Evolutionary conservation across 176 grass and related monocot species (phyloP).

Genomic region (Lolium rigidum): DNA sequence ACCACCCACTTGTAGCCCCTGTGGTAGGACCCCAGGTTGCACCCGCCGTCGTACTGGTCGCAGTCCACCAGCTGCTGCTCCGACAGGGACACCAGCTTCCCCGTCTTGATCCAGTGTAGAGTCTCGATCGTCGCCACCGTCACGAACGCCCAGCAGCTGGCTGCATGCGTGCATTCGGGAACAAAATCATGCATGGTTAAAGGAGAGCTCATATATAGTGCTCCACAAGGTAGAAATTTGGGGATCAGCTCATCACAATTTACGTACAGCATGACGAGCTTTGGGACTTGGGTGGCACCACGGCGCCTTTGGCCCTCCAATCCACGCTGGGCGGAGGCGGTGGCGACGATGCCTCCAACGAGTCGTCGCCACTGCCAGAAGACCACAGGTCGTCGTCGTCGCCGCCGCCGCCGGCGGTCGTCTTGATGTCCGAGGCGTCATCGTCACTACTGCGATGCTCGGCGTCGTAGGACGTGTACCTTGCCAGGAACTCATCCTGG

Average conservation of each 20-base stretch:
- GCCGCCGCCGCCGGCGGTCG: neutral
- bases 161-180: neutral
- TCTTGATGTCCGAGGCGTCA: neutral
- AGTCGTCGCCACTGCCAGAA: neutral
- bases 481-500: constrained; percentile 52
- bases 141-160: constrained; percentile 68
- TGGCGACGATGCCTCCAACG: neutral
- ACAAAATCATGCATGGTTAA: neutral
- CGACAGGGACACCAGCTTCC: constrained; percentile 37
- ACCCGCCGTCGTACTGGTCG: constrained; percentile 42
- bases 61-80: constrained; percentile 77
- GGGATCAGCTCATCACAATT: neutral
- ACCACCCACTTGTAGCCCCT: constrained; percentile 49
- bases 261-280: constrained; percentile 28
- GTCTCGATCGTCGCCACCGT: constrained; percentile 59
- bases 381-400: neutral
- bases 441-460: neutral
- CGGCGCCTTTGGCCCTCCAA: constrained; percentile 46
- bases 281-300: constrained; percentile 42
- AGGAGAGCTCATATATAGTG: neutral
- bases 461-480: neutral
- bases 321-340: constrained; percentile 36
- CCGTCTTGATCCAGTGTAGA: constrained; percentile 48
- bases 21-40: constrained; percentile 37
- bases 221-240: too few relatives aligned